Percentiles rank a stretch among this genome's conserved stretches.
Evolutionary conservation across 352 stramenopile species (phyloP).

Genomic region (Globisporangium yorkense): DNA sequence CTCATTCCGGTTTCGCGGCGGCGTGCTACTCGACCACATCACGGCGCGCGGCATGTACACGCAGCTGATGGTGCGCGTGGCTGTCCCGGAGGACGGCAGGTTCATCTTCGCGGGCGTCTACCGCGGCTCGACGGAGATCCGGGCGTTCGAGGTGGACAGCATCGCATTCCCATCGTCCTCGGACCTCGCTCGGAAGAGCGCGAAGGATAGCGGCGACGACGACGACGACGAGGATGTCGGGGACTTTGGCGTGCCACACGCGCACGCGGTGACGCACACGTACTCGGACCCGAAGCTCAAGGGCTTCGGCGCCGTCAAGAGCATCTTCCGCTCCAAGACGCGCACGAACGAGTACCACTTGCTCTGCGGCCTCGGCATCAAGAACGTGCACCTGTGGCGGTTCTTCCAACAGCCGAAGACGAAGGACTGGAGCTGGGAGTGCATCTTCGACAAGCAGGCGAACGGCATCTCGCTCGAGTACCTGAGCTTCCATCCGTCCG

Average conservation of each 20-base stretch:
- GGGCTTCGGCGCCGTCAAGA: slow-evolving; percentile 75
- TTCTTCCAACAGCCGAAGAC: slow-evolving; percentile 48
- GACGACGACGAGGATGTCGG: slow-evolving; percentile 26
- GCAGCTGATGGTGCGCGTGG: slow-evolving; percentile 73
- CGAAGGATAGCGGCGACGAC: slow-evolving; percentile 16
- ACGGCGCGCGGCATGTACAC: slow-evolving; percentile 77
- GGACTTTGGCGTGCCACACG: slow-evolving; percentile 20
- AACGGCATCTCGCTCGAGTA: slow-evolving; percentile 85
- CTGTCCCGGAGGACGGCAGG: slow-evolving; percentile 66
- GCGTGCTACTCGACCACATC: slow-evolving; percentile 79
- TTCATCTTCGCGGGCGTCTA: slow-evolving; percentile 87
- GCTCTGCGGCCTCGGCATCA: slow-evolving; percentile 80
- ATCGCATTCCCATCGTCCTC: slow-evolving; percentile 47
- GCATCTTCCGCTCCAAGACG: slow-evolving; percentile 33
- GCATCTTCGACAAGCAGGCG: slow-evolving; percentile 82
- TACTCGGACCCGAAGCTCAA: slow-evolving; percentile 83
- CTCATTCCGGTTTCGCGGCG: slow-evolving; percentile 54
- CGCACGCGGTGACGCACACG: slow-evolving; percentile 52
- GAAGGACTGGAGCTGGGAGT: slow-evolving; percentile 69
- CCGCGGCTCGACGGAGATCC: slow-evolving; percentile 81
- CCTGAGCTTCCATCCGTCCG: slow-evolving; percentile 56
- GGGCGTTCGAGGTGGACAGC: slow-evolving; percentile 75
- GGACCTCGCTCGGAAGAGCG: background rate
- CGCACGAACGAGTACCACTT: slow-evolving; percentile 67
- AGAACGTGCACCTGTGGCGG: slow-evolving; percentile 84